Base-by-base conservation (phyloP, 768 basidiomycete species). In the Suillus sp. region DNA sequence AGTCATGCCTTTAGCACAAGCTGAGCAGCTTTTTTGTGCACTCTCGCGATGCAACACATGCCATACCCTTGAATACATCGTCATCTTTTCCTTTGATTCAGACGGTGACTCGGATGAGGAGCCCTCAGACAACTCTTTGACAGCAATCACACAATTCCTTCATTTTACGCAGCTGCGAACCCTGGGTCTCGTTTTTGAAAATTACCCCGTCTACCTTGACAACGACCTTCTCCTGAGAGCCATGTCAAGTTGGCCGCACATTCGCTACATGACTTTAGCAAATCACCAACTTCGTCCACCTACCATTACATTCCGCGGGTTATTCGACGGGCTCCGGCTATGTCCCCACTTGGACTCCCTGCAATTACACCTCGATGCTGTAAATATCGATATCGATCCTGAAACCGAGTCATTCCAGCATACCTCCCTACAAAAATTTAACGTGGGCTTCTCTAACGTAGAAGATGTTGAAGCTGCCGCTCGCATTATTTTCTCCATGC, bases 221-320 rank as follows among this genome's bases (percentile, higher is more conserved):
- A 51, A 27, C 50, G 50, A 51, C 9, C 11, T 47, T 47, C 45
- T 47, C 13, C 22, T 47, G 22, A 14, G 7, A 47, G 45, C 50
- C 50, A 51, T 51, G 50, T 51, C 27, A 27, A 51, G 50, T 51
- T 51, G 27, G 50, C 50, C 16, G 8, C 50, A 18, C 27, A 51
- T 51, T 18, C 50, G 50, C 50, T 18, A 30, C 50, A 48, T 27
- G 47, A 27, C 22, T 7, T 27, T 48, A 16, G 25, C 25, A 30
- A 25, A 30, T 18, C 27, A 30, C 27, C 25, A 30, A 18, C 18
- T 16, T 27, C 25, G 18, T 18, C 50, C 27, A 30, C 50, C 16
- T 30, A 30, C 50, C 27, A 18, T 50, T 27, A 27, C 48, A 25
- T 50, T 50, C 48, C 48, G 27, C 22, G 47, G 22, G 27, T 50